phyloP scores from a whole-genome alignment of 2,329 filamentous ascomycete species.

The Epichloe brachyelytri region DNA sequence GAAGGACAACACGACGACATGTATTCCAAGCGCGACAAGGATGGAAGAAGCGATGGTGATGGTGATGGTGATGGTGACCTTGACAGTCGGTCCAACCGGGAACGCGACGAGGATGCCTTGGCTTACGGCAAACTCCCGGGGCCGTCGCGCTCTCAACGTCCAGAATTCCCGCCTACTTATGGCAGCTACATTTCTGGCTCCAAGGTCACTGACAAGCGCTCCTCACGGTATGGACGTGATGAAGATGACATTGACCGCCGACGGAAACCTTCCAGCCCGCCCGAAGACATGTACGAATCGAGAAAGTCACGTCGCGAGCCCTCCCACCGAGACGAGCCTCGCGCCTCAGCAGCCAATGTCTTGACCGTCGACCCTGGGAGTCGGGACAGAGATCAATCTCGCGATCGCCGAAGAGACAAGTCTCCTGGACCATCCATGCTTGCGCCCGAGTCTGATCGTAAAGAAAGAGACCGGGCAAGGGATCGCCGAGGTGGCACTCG shows the following conservation, averaged over 20 bases:
- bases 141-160: constrained; percentile 12
- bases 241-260: constrained; percentile 4
- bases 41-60: constrained; percentile 15
- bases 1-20: constrained; percentile 5
- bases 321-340: constrained; percentile 21
- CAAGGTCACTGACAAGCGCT: constrained; percentile 9
- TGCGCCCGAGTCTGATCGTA: constrained; percentile 10
- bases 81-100: constrained; percentile 8
- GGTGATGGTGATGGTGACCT: constrained; percentile 4
- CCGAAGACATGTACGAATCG: constrained; percentile 10
- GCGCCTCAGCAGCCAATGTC: constrained; percentile 24
- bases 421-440: constrained; percentile 12
- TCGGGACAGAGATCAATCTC: constrained; percentile 22
- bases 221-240: constrained; percentile 11
- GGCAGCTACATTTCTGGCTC: constrained; percentile 16
- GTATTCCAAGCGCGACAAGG: constrained; percentile 7
- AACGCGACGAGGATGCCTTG: constrained; percentile 30
- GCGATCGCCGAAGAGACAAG: constrained; percentile 20
- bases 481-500: constrained; percentile 24
- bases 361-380: constrained; percentile 28
- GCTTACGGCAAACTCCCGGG: constrained; percentile 32
- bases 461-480: constrained; percentile 12
- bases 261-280: constrained; percentile 4
- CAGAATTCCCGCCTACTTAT: constrained; percentile 14
- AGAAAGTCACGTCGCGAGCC: constrained; percentile 12